Evolutionary conservation across 805 yeast genomes (phyloP).

Genomic region (Jamesozyma piceae): DNA sequence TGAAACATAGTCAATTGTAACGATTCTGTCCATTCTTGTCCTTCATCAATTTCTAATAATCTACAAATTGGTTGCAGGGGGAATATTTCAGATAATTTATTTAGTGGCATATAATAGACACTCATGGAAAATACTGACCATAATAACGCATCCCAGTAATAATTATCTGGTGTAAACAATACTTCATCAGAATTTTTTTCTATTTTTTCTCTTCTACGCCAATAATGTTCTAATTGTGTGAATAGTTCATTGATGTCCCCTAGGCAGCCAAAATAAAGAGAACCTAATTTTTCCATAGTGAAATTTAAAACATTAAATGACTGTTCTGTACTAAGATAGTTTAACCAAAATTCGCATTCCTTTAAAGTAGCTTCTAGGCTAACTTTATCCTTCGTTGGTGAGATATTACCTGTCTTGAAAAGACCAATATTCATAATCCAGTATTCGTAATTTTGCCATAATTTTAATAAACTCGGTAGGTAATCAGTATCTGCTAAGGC

Average conservation of each 20-base stretch:
- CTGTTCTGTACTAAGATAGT: constrained; percentile 11
- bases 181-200: not conserved
- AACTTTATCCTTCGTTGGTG: constrained; percentile 2
- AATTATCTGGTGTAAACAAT: constrained; percentile 15
- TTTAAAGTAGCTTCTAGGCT: constrained; percentile 5
- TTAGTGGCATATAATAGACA: constrained; percentile 23
- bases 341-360: constrained; percentile 12
- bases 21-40: constrained; percentile 11
- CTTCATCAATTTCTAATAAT: constrained; percentile 5
- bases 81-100: constrained; percentile 9
- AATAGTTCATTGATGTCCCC: constrained; percentile 26
- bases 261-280: constrained; percentile 26
- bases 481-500: constrained; percentile 1
- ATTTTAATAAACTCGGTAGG: constrained; percentile 11
- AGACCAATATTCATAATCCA: constrained; percentile 23
- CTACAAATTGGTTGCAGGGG: constrained; percentile 5
- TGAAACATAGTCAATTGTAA: constrained; percentile 10
- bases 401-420: constrained; percentile 11
- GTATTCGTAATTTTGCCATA: constrained; percentile 25
- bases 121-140: constrained; percentile 25
- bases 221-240: constrained; percentile 16
- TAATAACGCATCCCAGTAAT: constrained; percentile 22
- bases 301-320: constrained; percentile 22
- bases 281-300: constrained; percentile 27
- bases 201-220: constrained; percentile 14